These are phyloP conservation scores for Diplodia intermedia DNA, from an alignment of 2,329 filamentous ascomycete species.

Conservation along the genomic window DNA sequence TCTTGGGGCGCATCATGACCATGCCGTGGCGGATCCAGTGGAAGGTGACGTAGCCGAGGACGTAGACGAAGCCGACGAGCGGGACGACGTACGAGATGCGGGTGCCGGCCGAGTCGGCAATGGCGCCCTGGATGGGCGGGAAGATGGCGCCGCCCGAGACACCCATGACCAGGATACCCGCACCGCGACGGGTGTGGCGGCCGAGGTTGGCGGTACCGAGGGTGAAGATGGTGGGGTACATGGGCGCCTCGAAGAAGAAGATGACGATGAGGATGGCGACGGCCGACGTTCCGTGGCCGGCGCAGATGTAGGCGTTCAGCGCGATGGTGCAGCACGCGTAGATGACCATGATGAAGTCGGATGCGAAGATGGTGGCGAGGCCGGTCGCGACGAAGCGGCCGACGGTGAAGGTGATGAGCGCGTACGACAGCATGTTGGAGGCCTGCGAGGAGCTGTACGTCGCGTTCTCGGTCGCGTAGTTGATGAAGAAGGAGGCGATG, in stretches of 20 bases:
- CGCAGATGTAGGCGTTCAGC: slow-evolving; percentile 45
- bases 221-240: slow-evolving; percentile 51
- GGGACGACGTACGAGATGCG: slow-evolving; percentile 55
- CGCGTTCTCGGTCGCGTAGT: slow-evolving; percentile 48
- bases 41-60: slow-evolving; percentile 42
- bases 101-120: slow-evolving; percentile 50
- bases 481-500: slow-evolving; percentile 49
- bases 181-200: slow-evolving; percentile 49
- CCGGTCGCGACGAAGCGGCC: slow-evolving; percentile 45
- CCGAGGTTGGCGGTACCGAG: slow-evolving; percentile 51
- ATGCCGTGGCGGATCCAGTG: slow-evolving; percentile 46
- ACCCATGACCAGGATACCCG: slow-evolving; percentile 52
- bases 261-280: slow-evolving; percentile 47
- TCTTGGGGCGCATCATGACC: slow-evolving; percentile 44
- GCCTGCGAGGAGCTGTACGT: slow-evolving; percentile 41
- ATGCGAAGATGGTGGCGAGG: slow-evolving; percentile 43
- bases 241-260: slow-evolving; percentile 48
- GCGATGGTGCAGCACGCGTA: slow-evolving; percentile 38
- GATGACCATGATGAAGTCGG: slow-evolving; percentile 47
- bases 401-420: slow-evolving; percentile 49
- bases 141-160: slow-evolving; percentile 47
- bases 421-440: slow-evolving; percentile 49
- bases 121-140: slow-evolving; percentile 46
- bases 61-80: slow-evolving; percentile 53
- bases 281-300: slow-evolving; percentile 41